phyloP scores from a whole-genome alignment of 371 early-diverging fungal species.

The Mucor sp. region DNA sequence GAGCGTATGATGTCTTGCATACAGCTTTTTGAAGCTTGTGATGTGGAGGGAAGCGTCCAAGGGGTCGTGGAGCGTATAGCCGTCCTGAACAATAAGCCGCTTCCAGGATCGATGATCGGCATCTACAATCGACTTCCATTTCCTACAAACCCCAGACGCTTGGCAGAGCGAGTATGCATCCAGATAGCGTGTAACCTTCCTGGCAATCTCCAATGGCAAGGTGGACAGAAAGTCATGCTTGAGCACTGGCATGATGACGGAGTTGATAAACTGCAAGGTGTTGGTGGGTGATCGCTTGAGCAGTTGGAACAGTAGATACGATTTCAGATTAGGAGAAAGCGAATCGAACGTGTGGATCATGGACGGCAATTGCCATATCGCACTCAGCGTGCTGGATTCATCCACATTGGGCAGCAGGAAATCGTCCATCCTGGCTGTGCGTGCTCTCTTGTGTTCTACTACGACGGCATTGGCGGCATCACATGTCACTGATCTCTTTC shows the following conservation, averaged over 20 bases:
- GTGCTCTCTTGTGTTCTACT: conserved; percentile 10
- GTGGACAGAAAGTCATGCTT: conserved; percentile 83
- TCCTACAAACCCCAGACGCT: conserved; percentile 72
- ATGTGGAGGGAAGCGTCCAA: background rate
- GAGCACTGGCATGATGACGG: conserved; percentile 76
- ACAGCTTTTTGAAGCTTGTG: conserved; percentile 43
- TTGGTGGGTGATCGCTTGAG: conserved; percentile 50
- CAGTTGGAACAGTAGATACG: conserved; percentile 40
- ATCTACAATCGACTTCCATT: conserved; percentile 79
- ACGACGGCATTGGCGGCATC: background rate
- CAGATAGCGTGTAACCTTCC: conserved; percentile 76
- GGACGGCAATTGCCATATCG: conserved; percentile 25
- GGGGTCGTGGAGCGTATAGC: conserved; percentile 29
- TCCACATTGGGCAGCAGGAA: background rate
- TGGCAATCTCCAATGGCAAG: conserved; percentile 77
- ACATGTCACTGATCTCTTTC: conserved; percentile 17
- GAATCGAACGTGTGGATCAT: conserved; percentile 43
- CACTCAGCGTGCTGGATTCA: background rate
- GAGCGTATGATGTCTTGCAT: conserved; percentile 71
- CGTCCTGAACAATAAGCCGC: conserved; percentile 44
- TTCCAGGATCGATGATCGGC: conserved; percentile 65
- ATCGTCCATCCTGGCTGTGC: conserved; percentile 1
- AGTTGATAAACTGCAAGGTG: conserved; percentile 82
- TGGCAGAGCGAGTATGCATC: conserved; percentile 77
- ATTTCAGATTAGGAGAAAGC: conserved; percentile 29